Evolutionary conservation across 495 filamentous ascomycete genomes (phyloP), one percentile per base, ranked within the genome.

Genomic region (Glarea lozoyensis): DNA sequence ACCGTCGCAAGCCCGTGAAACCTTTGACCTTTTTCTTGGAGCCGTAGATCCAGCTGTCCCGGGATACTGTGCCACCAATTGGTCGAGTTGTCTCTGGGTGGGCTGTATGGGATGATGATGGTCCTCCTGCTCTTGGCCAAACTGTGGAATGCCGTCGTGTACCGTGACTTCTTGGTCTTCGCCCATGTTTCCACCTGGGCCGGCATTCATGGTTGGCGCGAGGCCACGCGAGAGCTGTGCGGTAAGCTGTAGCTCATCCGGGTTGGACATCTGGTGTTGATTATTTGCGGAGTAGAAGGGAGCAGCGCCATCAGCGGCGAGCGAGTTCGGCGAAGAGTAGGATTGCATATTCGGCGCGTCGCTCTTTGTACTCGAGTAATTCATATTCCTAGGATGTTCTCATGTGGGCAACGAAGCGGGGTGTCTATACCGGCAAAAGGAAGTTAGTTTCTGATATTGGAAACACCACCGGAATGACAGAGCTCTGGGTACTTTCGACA

Each of bases 1-100:
- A n/a, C n/a, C n/a, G 61, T 97, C 90, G 50, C 90, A 97, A 1
- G 90, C 90, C 19, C 89, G 72, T 2, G 90, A 95, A 0, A 94
- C 88, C 62, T 97, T 97, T 0, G 84, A 85, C 45, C 89, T 70
- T 58, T 94, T 94, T 42, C 84, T 68, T 0, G 83, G 82, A 9
- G 84, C 79, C 35, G 76, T 84, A 16, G 49, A 46, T 30, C 40
- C 46, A 32, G 53, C 54, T 19, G 43, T 33, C 1, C 24, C 10
- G n/a, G 20, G 34, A 37, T 48, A 54, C 22, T 36, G 44, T n/a
- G 38, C 40, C 18, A 24, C 44, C 25, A 48, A 35, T n/a, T 50
- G 45, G 37, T 48, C 51, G 19, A 54, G 35, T 17, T 45, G 24
- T 16, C 39, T 45, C 18, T 49, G 43, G 5, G 25, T 37, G 6